These are phyloP conservation scores for Psilocybe subaeruginosa DNA, from an alignment of 768 basidiomycete genomes.

Conservation along the genomic window DNA sequence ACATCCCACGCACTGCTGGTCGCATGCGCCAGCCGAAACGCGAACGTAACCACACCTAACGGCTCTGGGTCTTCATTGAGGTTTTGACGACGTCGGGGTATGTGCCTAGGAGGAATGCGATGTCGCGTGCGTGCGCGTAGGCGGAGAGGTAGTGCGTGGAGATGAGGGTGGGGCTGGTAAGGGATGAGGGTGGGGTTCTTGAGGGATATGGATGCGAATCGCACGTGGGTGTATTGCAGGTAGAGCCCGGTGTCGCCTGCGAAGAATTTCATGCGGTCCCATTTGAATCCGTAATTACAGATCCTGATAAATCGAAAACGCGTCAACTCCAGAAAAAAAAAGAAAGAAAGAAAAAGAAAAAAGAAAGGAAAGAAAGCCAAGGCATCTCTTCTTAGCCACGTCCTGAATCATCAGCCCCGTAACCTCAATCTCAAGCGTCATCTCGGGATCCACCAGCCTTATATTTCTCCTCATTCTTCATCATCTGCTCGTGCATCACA, in stretches of 20 bases:
- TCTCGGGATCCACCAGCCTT: constrained; percentile 83
- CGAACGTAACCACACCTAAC: no score
- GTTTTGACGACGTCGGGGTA: no score
- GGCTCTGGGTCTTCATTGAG: no score
- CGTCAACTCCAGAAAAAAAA: neutral
- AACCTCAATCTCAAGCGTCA: constrained; percentile 82
- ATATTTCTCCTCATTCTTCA: constrained; percentile 92
- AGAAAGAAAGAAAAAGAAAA: neutral
- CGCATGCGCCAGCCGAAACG: no score
- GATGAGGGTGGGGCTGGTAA: constrained; percentile 72
- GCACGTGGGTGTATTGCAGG: constrained; percentile 96
- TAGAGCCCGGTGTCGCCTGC: constrained; percentile 97
- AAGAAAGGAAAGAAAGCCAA: constrained; percentile 17
- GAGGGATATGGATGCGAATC: constrained; percentile 86
- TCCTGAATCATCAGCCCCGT: constrained; percentile 98
- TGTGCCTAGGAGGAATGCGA: constrained; percentile 72
- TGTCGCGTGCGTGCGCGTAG: constrained; percentile 78
- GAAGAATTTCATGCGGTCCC: constrained; percentile 93
- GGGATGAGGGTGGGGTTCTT: constrained; percentile 87
- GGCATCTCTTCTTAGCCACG: constrained; percentile 89
- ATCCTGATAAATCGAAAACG: constrained; percentile 53
- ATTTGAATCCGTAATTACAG: constrained; percentile 95
- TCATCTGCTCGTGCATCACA: constrained; percentile 98
- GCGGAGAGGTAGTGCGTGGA: constrained; percentile 67
- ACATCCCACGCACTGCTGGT: no score